Evolutionary conservation across 2,329 filamentous ascomycete genomes (phyloP).

Genomic region (Penicillium sp.): DNA sequence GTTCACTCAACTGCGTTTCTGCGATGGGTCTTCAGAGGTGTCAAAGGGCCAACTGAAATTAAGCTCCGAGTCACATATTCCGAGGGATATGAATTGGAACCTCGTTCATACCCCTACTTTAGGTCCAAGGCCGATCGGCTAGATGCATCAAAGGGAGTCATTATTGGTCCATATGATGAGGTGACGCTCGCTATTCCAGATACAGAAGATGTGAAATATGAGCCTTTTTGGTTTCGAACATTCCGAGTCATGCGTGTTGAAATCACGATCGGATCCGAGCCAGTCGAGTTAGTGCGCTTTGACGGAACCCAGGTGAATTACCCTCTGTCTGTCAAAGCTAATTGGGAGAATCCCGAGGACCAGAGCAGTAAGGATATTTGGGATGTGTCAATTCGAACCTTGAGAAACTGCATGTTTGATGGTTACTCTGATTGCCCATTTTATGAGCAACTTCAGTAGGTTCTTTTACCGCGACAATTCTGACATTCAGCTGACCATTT

Average conservation of each 20-base stretch:
- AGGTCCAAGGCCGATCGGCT: conserved; percentile 40
- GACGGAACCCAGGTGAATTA: conserved; percentile 38
- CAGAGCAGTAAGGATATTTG: conserved; percentile 25
- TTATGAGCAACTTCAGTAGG: conserved; percentile 39
- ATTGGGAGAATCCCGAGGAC: conserved; percentile 18
- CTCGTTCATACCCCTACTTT: conserved; percentile 42
- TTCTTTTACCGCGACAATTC: neutral
- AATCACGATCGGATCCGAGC: conserved; percentile 22
- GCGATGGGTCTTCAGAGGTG: conserved; percentile 21
- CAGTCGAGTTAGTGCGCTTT: conserved; percentile 28
- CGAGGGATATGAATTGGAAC: conserved; percentile 34
- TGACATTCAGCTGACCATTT: neutral
- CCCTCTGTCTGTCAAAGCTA: conserved; percentile 34
- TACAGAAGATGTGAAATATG: conserved; percentile 22
- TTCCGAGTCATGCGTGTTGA: conserved; percentile 38
- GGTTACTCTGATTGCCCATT: conserved; percentile 38
- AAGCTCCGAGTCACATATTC: conserved; percentile 32
- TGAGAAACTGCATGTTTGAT: conserved; percentile 39
- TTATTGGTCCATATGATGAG: conserved; percentile 42
- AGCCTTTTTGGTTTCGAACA: conserved; percentile 46
- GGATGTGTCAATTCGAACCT: conserved; percentile 33
- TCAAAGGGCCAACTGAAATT: conserved; percentile 13
- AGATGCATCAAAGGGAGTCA: conserved; percentile 30
- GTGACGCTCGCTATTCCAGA: conserved; percentile 26
- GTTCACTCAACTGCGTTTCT: conserved; percentile 28